Conservation (phyloP, 306 rosid genomes). For the Corylus avellana region DNA sequence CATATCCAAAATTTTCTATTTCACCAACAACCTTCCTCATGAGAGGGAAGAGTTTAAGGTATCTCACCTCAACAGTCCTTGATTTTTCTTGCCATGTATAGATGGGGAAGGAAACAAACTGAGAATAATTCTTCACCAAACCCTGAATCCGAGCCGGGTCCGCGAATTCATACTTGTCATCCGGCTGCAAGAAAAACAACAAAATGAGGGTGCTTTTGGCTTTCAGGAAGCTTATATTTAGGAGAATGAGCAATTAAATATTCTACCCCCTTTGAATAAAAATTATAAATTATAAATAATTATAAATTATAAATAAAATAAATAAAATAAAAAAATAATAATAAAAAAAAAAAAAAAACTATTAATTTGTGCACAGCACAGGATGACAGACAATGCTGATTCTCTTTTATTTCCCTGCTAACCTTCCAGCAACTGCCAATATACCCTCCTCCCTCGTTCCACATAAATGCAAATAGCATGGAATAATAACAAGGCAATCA, state of each 20-base stretch:
- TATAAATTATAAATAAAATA: no score
- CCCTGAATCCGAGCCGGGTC: conserved; percentile 82
- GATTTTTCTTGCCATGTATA: conserved; percentile 97
- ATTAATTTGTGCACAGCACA: neutral
- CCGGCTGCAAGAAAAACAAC: conserved; percentile 46
- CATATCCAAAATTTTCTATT: neutral
- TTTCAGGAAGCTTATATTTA: neutral
- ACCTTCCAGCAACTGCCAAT: neutral
- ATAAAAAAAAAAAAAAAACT: neutral
- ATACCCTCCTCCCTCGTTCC: neutral
- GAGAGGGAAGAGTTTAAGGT: conserved; percentile 4
- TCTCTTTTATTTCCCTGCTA: neutral
- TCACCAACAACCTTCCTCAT: conserved; percentile 10
- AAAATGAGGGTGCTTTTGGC: neutral
- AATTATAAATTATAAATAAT: no score
- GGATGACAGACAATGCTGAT: neutral
- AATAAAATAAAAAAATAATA: no score
- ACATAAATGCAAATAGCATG: neutral
- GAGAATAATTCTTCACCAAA: conserved; percentile 97
- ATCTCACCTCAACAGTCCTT: conserved; percentile 78
- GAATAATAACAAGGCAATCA: neutral
- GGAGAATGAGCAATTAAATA: neutral
- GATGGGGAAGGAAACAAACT: conserved; percentile 96
- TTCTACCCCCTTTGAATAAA: neutral
- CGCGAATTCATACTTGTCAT: conserved; percentile 94